These are phyloP conservation scores for Teratosphaeria zuluensis DNA, from an alignment of 2,329 filamentous ascomycete species.

Conservation along the genomic window DNA sequence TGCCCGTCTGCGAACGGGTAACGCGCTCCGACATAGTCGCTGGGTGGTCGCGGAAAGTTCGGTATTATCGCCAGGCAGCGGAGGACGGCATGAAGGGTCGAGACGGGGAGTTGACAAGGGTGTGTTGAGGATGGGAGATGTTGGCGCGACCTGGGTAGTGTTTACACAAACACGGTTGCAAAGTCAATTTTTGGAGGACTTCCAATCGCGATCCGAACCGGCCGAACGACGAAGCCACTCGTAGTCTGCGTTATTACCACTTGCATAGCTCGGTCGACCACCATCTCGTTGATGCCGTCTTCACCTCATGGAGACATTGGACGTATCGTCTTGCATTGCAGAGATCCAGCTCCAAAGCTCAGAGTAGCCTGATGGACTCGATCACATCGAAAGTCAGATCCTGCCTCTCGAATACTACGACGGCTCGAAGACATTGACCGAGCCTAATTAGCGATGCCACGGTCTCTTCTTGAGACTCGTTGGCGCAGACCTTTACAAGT, in stretches of 20 bases:
- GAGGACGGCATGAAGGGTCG: not conserved
- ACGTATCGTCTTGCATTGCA: no score
- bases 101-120: not conserved
- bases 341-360: not conserved
- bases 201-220: not conserved
- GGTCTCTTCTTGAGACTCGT: no score
- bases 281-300: not conserved
- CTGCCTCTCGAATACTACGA: not conserved
- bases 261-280: not conserved
- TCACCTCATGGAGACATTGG: not conserved
- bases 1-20: conserved; percentile 40
- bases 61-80: not conserved
- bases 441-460: no score
- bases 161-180: not conserved
- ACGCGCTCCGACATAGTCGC: conserved; percentile 12
- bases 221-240: not conserved
- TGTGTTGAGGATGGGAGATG: not conserved
- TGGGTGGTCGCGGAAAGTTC: not conserved
- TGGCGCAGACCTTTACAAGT: no score
- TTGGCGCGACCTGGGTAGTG: not conserved
- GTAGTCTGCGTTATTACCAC: not conserved
- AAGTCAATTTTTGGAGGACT: not conserved
- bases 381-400: not conserved
- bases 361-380: not conserved
- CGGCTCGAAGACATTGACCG: not conserved